These are phyloP conservation scores for Linaria vulgaris DNA, from an alignment of 257 asterid genomes.

Conservation along the genomic window DNA sequence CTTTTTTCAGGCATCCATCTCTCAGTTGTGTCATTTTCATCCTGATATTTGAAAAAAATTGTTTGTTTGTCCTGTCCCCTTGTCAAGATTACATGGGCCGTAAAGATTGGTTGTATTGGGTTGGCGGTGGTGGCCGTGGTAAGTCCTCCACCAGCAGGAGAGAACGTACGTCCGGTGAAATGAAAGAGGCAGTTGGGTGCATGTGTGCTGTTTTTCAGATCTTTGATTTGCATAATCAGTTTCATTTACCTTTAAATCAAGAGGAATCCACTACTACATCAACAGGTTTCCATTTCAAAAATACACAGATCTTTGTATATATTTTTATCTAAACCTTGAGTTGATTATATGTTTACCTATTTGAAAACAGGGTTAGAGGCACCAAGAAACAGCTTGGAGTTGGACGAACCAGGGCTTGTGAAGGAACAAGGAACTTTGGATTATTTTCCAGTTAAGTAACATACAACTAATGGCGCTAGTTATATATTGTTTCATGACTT, in stretches of 20 bases:
- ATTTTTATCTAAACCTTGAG: neutral
- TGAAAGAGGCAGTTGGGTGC: constrained; percentile 52
- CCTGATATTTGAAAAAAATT: neutral
- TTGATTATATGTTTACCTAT: neutral
- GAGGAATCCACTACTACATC: constrained; percentile 20
- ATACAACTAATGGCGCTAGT: neutral
- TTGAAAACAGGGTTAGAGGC: constrained; percentile 66
- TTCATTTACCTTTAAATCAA: constrained; percentile 39
- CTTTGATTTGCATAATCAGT: constrained; percentile 57
- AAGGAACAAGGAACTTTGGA: constrained; percentile 43
- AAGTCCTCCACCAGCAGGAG: constrained; percentile 22
- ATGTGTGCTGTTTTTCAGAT: constrained; percentile 79
- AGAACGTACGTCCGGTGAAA: no score
- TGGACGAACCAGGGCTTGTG: no score
- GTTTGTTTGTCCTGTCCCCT: neutral
- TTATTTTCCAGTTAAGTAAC: constrained; percentile 58
- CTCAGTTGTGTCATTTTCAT: constrained; percentile 40
- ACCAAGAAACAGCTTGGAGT: constrained; percentile 89
- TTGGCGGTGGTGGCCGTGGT: constrained; percentile 29
- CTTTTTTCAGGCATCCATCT: neutral
- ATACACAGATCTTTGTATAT: neutral
- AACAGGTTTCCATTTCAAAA: constrained; percentile 39
- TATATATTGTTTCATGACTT: neutral
- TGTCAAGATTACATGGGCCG: constrained; percentile 45
- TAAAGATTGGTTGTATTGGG: constrained; percentile 82